phyloP scores from a whole-genome alignment of 192 early-diverging fungal genomes.

The Allomyces macrogynus region DNA sequence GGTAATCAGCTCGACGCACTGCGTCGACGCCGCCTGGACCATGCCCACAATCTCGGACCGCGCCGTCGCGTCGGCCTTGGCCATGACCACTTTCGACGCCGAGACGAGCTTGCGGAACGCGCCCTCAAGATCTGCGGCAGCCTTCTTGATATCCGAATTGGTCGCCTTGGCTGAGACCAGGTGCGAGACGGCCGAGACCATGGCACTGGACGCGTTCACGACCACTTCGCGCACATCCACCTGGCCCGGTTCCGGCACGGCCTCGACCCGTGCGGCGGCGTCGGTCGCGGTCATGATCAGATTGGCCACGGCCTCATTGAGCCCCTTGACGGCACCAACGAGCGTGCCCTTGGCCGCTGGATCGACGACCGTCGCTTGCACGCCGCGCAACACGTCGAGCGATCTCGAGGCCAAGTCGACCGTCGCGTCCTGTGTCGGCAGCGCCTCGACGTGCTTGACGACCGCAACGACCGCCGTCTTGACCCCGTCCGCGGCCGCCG shows the following conservation, averaged over 20 bases:
- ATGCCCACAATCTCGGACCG: background rate
- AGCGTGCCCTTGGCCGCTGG: background rate
- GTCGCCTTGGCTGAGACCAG: background rate
- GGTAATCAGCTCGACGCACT: background rate
- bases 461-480: too few relatives aligned
- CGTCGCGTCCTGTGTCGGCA: too few relatives aligned
- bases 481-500: too few relatives aligned
- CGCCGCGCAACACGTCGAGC: background rate
- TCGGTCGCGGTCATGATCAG: background rate
- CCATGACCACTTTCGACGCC: background rate
- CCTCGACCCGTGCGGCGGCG: background rate
- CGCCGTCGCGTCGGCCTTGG: background rate
- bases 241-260: background rate
- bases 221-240: background rate
- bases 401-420: background rate
- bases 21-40: background rate
- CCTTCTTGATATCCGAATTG: background rate
- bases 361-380: background rate
- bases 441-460: too few relatives aligned
- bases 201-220: background rate
- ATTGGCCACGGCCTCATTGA: constrained; percentile 4
- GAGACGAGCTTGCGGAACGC: background rate
- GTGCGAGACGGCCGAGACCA: background rate
- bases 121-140: background rate
- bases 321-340: constrained; percentile 6